Percentiles rank a stretch among this genome's conserved stretches.
phyloP scores from a whole-genome alignment of 768 basidiomycete species.

The Daedaleopsis sinensis region DNA sequence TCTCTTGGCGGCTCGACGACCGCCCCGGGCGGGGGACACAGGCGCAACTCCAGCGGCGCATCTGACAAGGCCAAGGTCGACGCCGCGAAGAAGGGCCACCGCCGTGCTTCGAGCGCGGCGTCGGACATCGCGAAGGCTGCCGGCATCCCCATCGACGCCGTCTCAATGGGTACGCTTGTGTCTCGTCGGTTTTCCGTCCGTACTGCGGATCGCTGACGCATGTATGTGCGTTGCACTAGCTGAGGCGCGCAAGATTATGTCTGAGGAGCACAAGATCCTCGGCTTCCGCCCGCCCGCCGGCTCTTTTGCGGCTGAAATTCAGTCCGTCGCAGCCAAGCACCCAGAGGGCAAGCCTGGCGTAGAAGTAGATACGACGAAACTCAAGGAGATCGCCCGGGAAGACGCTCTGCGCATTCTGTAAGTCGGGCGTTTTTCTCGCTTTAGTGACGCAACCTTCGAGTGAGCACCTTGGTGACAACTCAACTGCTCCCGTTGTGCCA shows the following conservation, averaged over 20 bases:
- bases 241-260: constrained; percentile 39
- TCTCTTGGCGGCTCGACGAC: not conserved
- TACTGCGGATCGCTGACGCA: not conserved
- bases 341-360: constrained; percentile 24
- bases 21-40: not conserved
- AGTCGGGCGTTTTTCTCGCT: not conserved
- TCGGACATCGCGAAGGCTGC: constrained; percentile 24
- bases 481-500: too few species aligned
- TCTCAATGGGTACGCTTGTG: constrained; percentile 23
- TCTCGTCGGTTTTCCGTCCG: not conserved
- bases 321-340: constrained; percentile 38
- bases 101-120: constrained; percentile 13
- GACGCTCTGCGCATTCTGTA: constrained; percentile 30
- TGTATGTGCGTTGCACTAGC: constrained; percentile 12
- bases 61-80: constrained; percentile 22
- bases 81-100: constrained; percentile 2
- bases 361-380: constrained; percentile 17
- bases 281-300: constrained; percentile 40
- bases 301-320: constrained; percentile 40
- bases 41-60: constrained; percentile 12
- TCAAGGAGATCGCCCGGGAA: constrained; percentile 30
- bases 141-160: constrained; percentile 29
- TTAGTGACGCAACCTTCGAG: not conserved
- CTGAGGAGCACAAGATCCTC: constrained; percentile 39
- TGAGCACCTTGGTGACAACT: not conserved